These are phyloP conservation scores for Tetracladium setigerum DNA, from an alignment of 495 filamentous ascomycete species.

Conservation along the genomic window DNA sequence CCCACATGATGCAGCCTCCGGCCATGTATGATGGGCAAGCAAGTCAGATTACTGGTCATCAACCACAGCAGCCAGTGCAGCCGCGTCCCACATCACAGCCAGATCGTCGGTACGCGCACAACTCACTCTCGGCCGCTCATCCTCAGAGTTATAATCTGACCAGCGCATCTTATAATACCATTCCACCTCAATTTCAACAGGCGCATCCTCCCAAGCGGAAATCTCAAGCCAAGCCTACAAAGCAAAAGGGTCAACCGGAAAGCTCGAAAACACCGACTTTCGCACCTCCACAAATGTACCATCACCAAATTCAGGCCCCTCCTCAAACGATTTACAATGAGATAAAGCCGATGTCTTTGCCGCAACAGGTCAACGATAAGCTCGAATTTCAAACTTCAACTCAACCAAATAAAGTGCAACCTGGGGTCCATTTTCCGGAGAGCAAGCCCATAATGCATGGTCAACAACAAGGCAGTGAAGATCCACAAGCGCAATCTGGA, in stretches of 20 bases:
- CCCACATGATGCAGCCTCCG: constrained; percentile 4
- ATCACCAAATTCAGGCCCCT: neutral
- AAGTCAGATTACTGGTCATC: neutral
- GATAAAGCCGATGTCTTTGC: constrained; percentile 7
- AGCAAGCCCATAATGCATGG: too few relatives aligned
- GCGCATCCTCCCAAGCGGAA: neutral
- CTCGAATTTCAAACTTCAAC: neutral
- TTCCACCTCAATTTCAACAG: neutral
- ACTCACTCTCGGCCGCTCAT: neutral
- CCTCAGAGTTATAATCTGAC: neutral
- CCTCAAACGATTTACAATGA: neutral
- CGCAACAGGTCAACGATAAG: constrained; percentile 12
- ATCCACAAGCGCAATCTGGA: constrained; percentile 4
- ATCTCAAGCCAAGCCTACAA: neutral
- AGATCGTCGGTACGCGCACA: neutral
- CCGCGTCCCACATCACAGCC: neutral
- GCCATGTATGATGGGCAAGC: constrained; percentile 9
- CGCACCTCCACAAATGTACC: constrained; percentile 13
- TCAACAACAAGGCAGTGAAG: neutral
- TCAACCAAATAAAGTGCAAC: neutral
- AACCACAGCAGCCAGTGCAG: neutral
- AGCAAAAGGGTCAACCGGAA: neutral
- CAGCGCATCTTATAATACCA: neutral
- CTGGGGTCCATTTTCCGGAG: neutral
- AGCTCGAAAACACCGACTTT: constrained; percentile 2